Conservation (phyloP, 371 early-diverging fungal species). For the Syncephalastrum monosporum region DNA sequence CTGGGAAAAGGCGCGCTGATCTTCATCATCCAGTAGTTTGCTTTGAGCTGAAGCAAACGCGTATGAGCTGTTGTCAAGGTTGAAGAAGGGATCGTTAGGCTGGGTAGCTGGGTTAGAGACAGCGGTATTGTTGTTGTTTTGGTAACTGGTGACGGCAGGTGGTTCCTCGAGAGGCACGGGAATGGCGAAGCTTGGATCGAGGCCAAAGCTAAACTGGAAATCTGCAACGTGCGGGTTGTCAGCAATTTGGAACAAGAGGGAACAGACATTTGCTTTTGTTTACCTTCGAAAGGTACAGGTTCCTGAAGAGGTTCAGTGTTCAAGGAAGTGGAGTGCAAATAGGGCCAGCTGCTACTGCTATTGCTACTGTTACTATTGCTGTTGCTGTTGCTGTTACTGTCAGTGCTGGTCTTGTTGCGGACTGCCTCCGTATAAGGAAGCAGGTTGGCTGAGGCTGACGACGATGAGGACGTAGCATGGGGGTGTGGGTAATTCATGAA, state of each 20-base stretch:
- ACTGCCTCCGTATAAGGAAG: no score
- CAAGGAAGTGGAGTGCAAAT: no score
- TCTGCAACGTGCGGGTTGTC: constrained; percentile 16
- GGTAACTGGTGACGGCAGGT: constrained; percentile 11
- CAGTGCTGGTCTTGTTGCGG: no score
- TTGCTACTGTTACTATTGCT: no score
- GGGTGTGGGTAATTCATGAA: background rate
- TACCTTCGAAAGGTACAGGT: constrained; percentile 53
- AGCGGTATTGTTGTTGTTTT: background rate
- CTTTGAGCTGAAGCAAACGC: constrained; percentile 1
- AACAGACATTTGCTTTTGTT: background rate
- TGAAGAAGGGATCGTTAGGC: no score
- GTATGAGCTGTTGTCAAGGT: no score
- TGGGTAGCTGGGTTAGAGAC: constrained; percentile 1
- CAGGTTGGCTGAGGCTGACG: no score
- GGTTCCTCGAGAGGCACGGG: constrained; percentile 44
- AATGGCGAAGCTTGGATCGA: constrained; percentile 47
- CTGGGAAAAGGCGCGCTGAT: constrained; percentile 41
- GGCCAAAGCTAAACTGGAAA: constrained; percentile 48
- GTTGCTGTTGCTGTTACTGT: no score
- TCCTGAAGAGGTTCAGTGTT: constrained; percentile 35
- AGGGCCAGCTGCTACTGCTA: no score
- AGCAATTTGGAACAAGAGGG: no score
- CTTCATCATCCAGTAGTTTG: constrained; percentile 35
- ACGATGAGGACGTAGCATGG: background rate